phyloP scores from a whole-genome alignment of 1,139 yeast genomes.

The Wickerhamomyces sp. region DNA sequence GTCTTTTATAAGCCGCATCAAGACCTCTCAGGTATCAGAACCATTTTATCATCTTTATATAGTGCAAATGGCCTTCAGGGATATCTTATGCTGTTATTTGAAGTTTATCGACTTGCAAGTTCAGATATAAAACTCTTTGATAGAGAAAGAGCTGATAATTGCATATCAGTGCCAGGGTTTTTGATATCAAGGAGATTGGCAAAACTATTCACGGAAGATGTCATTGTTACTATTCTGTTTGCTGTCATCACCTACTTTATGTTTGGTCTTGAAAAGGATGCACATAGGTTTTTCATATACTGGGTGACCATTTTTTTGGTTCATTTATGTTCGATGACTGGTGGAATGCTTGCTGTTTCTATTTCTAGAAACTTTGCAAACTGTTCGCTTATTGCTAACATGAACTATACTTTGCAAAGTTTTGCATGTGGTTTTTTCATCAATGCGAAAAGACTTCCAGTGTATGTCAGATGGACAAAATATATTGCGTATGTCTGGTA shows the following conservation, averaged over 20 bases:
- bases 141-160: slow-evolving; percentile 69
- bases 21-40: slow-evolving; percentile 61
- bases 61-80: slow-evolving; percentile 64
- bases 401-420: slow-evolving; percentile 43
- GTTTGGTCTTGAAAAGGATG: slow-evolving; percentile 58
- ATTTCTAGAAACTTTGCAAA: slow-evolving; percentile 60
- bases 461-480: slow-evolving; percentile 81
- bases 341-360: slow-evolving; percentile 55
- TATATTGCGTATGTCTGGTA: slow-evolving; percentile 77
- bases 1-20: slow-evolving; percentile 63
- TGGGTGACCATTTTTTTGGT: slow-evolving; percentile 55
- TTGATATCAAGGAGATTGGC: slow-evolving; percentile 22
- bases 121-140: slow-evolving; percentile 67
- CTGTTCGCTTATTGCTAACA: slow-evolving; percentile 59
- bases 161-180: slow-evolving; percentile 62
- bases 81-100: slow-evolving; percentile 65
- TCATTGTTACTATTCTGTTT: slow-evolving; percentile 56
- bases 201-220: slow-evolving; percentile 58
- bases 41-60: slow-evolving; percentile 60
- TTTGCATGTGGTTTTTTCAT: slow-evolving; percentile 83
- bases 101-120: slow-evolving; percentile 66
- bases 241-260: slow-evolving; percentile 67
- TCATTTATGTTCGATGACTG: slow-evolving; percentile 53
- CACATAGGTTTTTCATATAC: slow-evolving; percentile 50
- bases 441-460: slow-evolving; percentile 72